Conservation (phyloP, 139 green algal species). For the Parachlorella kessleri region DNA sequence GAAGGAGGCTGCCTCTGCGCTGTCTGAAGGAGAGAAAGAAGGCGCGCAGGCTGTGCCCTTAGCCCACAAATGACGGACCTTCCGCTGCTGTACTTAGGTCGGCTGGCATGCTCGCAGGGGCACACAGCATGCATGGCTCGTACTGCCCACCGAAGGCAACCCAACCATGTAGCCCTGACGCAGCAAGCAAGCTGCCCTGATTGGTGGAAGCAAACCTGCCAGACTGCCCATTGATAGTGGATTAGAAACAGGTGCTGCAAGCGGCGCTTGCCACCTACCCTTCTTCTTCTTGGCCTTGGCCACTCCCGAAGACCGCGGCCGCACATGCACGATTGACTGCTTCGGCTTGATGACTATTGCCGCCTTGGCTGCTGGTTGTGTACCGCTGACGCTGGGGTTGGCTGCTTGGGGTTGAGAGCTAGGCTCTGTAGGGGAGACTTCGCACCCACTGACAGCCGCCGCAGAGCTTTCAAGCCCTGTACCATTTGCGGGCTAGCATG, state of each 20-base stretch:
- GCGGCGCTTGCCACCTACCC: constrained; percentile 28
- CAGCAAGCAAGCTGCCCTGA: background rate
- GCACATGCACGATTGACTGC: constrained; percentile 38
- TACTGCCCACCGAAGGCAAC: too few species aligned
- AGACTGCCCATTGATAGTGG: background rate
- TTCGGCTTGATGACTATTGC: constrained; percentile 39
- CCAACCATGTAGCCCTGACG: background rate
- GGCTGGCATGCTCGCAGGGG: background rate
- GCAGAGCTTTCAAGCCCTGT: too few species aligned
- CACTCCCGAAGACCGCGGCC: constrained; percentile 11
- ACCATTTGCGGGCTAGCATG: too few species aligned
- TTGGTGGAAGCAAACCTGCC: background rate
- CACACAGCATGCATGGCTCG: background rate
- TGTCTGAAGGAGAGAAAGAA: background rate
- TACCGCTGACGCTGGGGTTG: too few species aligned
- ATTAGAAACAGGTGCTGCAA: background rate
- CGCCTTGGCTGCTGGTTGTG: too few species aligned
- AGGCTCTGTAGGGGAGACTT: too few species aligned
- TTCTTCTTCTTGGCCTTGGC: constrained; percentile 34
- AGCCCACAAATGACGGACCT: too few species aligned
- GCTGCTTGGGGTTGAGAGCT: too few species aligned
- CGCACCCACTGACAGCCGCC: too few species aligned
- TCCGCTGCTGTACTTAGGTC: too few species aligned
- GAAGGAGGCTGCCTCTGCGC: background rate
- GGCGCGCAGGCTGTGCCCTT: background rate